These are phyloP conservation scores for Tricholoma sp. DNA, from an alignment of 768 basidiomycete genomes.

Conservation along the genomic window DNA sequence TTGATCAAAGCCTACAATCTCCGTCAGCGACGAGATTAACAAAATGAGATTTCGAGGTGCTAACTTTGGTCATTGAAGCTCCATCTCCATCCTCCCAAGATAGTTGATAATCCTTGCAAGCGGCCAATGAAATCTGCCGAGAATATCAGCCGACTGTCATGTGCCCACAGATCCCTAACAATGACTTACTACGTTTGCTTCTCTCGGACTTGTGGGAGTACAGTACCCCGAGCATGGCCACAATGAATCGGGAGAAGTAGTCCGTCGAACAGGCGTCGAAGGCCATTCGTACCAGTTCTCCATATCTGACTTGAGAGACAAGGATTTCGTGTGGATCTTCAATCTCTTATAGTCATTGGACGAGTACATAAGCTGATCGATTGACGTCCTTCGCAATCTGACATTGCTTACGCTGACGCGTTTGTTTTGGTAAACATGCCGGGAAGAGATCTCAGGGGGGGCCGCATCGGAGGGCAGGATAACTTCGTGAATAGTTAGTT, in stretches of 20 bases:
- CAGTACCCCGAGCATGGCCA: slow-evolving; percentile 30
- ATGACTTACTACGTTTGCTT: slow-evolving; percentile 29
- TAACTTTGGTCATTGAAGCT: slow-evolving; percentile 33
- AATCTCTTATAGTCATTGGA: slow-evolving; percentile 9
- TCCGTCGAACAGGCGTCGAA: slow-evolving; percentile 18
- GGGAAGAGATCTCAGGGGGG: slow-evolving; percentile 7
- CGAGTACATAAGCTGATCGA: slow-evolving; percentile 16
- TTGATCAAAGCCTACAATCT: slow-evolving; percentile 15
- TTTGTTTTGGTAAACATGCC: slow-evolving; percentile 22
- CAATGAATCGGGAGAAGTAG: slow-evolving; percentile 26
- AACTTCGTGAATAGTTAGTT: background rate
- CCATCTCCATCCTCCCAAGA: slow-evolving; percentile 34
- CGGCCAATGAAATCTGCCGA: slow-evolving; percentile 30
- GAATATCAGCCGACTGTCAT: background rate
- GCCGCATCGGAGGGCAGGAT: background rate
- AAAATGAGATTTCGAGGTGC: background rate
- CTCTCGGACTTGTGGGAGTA: slow-evolving; percentile 4
- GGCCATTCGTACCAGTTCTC: slow-evolving; percentile 14
- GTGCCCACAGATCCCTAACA: background rate
- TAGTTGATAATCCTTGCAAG: slow-evolving; percentile 32
- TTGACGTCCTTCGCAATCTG: slow-evolving; percentile 15
- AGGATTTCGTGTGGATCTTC: slow-evolving; percentile 4
- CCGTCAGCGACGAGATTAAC: background rate
- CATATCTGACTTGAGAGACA: slow-evolving; percentile 16
- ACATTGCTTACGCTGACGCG: slow-evolving; percentile 16